These are phyloP conservation scores for Ustilago loliicola DNA, from an alignment of 1,284 basidiomycete species.

Conservation along the genomic window DNA sequence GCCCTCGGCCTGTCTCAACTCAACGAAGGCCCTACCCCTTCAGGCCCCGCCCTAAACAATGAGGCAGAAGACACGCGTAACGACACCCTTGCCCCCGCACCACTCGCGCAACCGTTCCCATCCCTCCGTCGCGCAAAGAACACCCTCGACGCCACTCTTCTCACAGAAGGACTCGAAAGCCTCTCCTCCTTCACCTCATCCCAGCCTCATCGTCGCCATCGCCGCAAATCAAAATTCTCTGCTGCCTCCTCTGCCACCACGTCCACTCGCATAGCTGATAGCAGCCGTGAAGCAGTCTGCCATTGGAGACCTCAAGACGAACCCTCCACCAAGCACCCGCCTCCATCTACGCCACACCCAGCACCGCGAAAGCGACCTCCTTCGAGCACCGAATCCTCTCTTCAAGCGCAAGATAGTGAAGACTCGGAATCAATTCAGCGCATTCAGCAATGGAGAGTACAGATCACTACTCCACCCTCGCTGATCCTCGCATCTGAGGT, in stretches of 20 bases:
- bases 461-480: slow-evolving; percentile 13
- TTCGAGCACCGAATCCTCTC: neutral
- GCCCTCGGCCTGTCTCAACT: neutral
- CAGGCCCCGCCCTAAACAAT: neutral
- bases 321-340: neutral
- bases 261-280: neutral
- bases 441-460: slow-evolving; percentile 37
- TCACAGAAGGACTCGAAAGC: slow-evolving; percentile 28
- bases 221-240: neutral
- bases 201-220: no score
- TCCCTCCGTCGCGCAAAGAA: slow-evolving; percentile 11
- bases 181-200: slow-evolving; percentile 15
- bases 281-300: slow-evolving; percentile 22
- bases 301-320: slow-evolving; percentile 17
- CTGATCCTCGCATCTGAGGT: slow-evolving; percentile 15
- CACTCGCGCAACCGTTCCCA: slow-evolving; percentile 1
- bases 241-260: slow-evolving; percentile 3
- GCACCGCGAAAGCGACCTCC: neutral
- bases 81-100: slow-evolving; percentile 1
- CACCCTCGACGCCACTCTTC: slow-evolving; percentile 13
- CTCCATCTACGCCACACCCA: neutral
- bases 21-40: neutral
- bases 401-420: slow-evolving; percentile 6
- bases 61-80: slow-evolving; percentile 5
- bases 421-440: slow-evolving; percentile 24